phyloP scores from a whole-genome alignment of 192 early-diverging fungal genomes.

The Coemansia sp. region DNA sequence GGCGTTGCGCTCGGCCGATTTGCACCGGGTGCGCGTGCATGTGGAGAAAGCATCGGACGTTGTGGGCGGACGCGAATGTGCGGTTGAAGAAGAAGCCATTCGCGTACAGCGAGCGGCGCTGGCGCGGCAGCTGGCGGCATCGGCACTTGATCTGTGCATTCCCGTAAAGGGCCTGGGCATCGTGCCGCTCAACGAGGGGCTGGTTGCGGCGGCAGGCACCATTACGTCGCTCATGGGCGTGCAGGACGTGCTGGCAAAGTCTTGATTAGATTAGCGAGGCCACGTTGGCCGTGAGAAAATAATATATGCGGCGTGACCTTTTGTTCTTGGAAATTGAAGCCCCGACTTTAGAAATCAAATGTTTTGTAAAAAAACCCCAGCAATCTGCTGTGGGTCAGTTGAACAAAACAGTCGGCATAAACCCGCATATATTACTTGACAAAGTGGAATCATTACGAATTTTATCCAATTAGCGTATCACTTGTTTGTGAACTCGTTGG shows the following conservation, averaged over 20 bases:
- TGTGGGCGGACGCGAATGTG: conserved; percentile 35
- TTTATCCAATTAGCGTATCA: too few species aligned
- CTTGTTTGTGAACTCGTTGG: too few species aligned
- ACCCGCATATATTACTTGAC: background rate
- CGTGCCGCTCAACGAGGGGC: conserved; percentile 50
- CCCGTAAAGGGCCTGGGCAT: conserved; percentile 49
- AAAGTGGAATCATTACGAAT: too few species aligned
- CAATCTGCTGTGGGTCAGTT: background rate
- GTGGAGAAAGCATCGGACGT: conserved; percentile 30
- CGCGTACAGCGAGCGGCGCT: conserved; percentile 15
- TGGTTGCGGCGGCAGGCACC: conserved; percentile 56
- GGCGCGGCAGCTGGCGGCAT: conserved; percentile 23
- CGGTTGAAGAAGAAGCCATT: conserved; percentile 29
- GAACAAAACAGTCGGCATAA: conserved; percentile 3
- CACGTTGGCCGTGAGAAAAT: conserved; percentile 5
- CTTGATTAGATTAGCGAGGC: background rate
- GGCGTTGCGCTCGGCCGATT: conserved; percentile 24
- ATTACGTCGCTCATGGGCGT: conserved; percentile 56
- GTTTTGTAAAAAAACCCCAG: background rate
- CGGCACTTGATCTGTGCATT: conserved; percentile 52
- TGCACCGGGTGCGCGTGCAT: conserved; percentile 33
- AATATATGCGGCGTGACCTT: background rate
- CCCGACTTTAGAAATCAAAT: background rate
- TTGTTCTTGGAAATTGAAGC: background rate
- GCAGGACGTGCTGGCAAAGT: conserved; percentile 31